These are phyloP conservation scores for Lepidium campestre DNA, from an alignment of 441 rosid species.

Conservation along the genomic window DNA sequence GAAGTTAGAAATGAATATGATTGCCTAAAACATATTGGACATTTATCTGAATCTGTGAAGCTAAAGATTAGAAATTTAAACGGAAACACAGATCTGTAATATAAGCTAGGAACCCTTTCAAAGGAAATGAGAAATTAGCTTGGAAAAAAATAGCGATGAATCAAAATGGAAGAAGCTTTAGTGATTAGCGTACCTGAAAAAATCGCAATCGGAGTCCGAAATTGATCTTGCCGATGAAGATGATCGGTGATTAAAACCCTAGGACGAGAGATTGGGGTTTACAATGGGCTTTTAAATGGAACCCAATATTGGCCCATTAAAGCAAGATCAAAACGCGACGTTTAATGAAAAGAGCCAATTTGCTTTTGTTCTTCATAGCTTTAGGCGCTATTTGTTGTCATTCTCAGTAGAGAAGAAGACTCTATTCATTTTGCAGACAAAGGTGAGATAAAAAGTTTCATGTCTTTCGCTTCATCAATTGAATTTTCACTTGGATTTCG, in stretches of 20 bases:
- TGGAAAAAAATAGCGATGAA: not conserved
- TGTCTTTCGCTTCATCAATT: not conserved
- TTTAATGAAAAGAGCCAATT: not conserved
- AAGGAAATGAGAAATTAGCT: not conserved
- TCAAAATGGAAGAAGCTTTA: not conserved
- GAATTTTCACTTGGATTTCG: not conserved
- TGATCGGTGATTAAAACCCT: constrained; percentile 1
- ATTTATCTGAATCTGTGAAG: not conserved
- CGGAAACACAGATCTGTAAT: not conserved
- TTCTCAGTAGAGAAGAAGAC: not conserved
- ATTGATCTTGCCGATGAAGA: not conserved
- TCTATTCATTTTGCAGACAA: not conserved
- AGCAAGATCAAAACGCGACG: not conserved
- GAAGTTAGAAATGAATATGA: not conserved
- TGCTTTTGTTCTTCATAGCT: not conserved
- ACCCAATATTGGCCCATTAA: not conserved
- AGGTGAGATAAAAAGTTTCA: not conserved
- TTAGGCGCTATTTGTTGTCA: not conserved
- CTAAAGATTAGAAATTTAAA: not conserved
- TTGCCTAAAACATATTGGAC: not conserved
- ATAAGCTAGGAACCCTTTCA: not conserved
- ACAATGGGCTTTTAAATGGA: not conserved
- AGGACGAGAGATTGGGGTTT: not conserved
- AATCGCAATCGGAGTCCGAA: not conserved
- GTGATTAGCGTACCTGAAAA: not conserved